Evolutionary conservation across 2,329 filamentous ascomycete species (phyloP), one percentile per base, ranked within the genome.

Genomic region (Pseudocercospora macadamiae): DNA sequence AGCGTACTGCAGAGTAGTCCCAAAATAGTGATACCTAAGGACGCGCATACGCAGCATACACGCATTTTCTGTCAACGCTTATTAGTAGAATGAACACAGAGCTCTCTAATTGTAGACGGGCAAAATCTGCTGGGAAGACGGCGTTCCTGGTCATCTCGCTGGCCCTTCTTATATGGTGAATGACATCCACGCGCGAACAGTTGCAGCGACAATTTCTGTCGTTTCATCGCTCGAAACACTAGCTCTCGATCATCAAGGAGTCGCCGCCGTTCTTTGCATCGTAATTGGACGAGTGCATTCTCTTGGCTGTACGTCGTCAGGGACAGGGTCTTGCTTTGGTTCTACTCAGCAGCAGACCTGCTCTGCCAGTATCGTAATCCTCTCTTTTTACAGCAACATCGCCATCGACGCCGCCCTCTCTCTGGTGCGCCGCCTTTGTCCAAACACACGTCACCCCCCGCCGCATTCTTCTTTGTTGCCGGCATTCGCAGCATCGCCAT

Each of bases 391-490:
- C 42, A 25, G 3, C 42, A 45, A 45, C 34, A 47, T 48, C 52
- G 25, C 52, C 52, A 32, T 21, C 14, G 30, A 10, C 52, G 34
- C n/a, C 34, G 25, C 26, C 21, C 28, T 21, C 32, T 36, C 21
- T 26, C 32, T 8, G 16, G 12, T 26, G 18, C 23, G 19, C 39
- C 32, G 47, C 30, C 34, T 54, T 51, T 58, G 51, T 58, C 47
- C 32, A 48, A n/a, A n/a, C 19, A 2, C 2, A 49, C 45, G 2
- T 28, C 45, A 26, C n/a, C 39, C 28, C 18, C 19, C 14, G 12
- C 37, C 28, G 32, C 42, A 32, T 51, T 25, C 12, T 34, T 54
- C 55, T 58, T 58, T 58, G 55, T 58, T 45, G 16, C 28, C 28
- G 44, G 12, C 44, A 48, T 48, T 28, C n/a, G 39, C 26, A 37